Evolutionary conservation across 306 rosid species (phyloP).

Genomic region (Sechiopsis laciniata): DNA sequence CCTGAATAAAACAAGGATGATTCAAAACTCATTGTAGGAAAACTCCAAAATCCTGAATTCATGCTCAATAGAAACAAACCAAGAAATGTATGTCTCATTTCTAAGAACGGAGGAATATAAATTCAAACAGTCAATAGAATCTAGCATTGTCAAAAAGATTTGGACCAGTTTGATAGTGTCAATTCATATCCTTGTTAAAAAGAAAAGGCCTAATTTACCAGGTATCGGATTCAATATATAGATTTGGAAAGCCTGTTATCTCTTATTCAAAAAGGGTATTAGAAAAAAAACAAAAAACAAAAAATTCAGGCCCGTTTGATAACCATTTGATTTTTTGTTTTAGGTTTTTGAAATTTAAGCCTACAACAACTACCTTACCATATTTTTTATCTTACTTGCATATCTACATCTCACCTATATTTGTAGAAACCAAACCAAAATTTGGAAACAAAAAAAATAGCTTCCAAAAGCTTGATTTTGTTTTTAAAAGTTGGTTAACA

Average conservation of each 20-base stretch:
- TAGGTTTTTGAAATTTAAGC: no score
- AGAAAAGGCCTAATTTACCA: not conserved
- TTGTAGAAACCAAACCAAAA: no score
- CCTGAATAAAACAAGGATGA: slow-evolving; percentile 35
- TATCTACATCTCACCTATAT: no score
- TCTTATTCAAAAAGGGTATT: not conserved
- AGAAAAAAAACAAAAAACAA: no score
- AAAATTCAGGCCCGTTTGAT: no score
- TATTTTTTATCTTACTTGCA: no score
- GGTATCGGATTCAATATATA: not conserved
- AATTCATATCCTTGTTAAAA: not conserved
- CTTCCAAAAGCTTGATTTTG: no score
- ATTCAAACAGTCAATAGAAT: not conserved
- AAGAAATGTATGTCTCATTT: not conserved
- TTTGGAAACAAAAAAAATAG: no score
- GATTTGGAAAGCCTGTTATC: not conserved
- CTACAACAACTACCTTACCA: no score
- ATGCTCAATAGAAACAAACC: not conserved
- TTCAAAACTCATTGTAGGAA: slow-evolving; percentile 16
- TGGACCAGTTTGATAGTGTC: not conserved
- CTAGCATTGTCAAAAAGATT: not conserved
- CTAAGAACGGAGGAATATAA: not conserved
- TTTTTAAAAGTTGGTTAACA: no score
- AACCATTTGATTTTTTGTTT: no score
- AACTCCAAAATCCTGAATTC: not conserved